phyloP scores from a whole-genome alignment of 805 yeast species.

The Starmera dryadoides region DNA sequence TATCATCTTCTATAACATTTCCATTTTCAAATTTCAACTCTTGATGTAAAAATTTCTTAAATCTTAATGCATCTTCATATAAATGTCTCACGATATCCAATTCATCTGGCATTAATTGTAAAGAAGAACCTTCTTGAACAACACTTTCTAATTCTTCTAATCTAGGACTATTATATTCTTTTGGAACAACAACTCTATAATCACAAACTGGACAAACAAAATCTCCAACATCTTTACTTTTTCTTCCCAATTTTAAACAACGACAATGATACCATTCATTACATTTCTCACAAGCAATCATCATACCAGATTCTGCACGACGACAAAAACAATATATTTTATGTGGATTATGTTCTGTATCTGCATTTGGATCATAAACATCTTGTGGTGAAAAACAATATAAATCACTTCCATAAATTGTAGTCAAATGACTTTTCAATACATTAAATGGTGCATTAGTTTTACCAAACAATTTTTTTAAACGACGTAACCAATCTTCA shows the following conservation, averaged over 20 bases:
- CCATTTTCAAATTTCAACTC: slow-evolving; percentile 12
- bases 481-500: slow-evolving; percentile 31
- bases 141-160: slow-evolving; percentile 24
- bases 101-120: slow-evolving; percentile 29
- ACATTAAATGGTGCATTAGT: slow-evolving; percentile 25
- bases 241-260: slow-evolving; percentile 39
- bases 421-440: slow-evolving; percentile 19
- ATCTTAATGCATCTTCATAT: slow-evolving; percentile 11
- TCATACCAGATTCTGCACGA: slow-evolving; percentile 48
- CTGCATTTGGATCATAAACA: slow-evolving; percentile 4
- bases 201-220: slow-evolving; percentile 55
- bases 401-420: slow-evolving; percentile 13
- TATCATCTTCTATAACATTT: slow-evolving; percentile 14
- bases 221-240: slow-evolving; percentile 22
- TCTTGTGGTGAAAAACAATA: slow-evolving; percentile 21
- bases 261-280: slow-evolving; percentile 64
- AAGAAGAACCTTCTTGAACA: slow-evolving; percentile 19
- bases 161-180: slow-evolving; percentile 26
- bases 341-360: slow-evolving; percentile 10
- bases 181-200: slow-evolving; percentile 21
- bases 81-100: slow-evolving; percentile 14
- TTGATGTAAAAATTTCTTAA: slow-evolving; percentile 14
- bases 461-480: slow-evolving; percentile 27
- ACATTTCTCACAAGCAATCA: slow-evolving; percentile 68
- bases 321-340: slow-evolving; percentile 54